These are phyloP conservation scores for Coemansia sp. DNA, from an alignment of 192 early-diverging fungal species.

Conservation along the genomic window DNA sequence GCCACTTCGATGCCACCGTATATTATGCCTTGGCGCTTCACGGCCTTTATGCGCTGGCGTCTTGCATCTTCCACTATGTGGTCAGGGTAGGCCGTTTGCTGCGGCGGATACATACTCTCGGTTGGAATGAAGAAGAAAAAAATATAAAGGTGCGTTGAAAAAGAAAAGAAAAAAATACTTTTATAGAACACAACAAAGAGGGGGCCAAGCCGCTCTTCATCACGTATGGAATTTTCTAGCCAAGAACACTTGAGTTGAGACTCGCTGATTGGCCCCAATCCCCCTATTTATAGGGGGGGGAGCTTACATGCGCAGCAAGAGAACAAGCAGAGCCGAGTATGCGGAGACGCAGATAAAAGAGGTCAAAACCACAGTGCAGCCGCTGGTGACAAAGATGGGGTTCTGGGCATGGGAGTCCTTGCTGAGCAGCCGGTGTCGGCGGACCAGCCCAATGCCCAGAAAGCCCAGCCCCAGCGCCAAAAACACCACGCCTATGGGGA, in stretches of 20 bases:
- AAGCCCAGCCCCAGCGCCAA: conserved; percentile 44
- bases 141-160: background rate
- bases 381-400: conserved; percentile 41
- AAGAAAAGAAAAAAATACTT: background rate
- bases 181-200: background rate
- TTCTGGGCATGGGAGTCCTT: conserved; percentile 30
- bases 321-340: conserved; percentile 34
- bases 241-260: conserved; percentile 1
- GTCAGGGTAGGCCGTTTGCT: conserved; percentile 16
- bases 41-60: conserved; percentile 19
- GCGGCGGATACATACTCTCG: conserved; percentile 22
- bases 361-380: conserved; percentile 32
- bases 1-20: conserved; percentile 31
- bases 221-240: background rate
- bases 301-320: conserved; percentile 33
- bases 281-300: no score
- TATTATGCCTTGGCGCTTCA: conserved; percentile 30
- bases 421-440: conserved; percentile 27
- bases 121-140: background rate
- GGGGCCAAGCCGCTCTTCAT: background rate
- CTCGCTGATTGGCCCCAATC: background rate
- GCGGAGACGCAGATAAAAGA: conserved; percentile 39
- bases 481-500: conserved; percentile 50
- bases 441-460: conserved; percentile 44
- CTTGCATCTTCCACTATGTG: conserved; percentile 30